Evolutionary conservation across 148 eudicot genomes (phyloP).

Genomic region (Bassia scoparia): DNA sequence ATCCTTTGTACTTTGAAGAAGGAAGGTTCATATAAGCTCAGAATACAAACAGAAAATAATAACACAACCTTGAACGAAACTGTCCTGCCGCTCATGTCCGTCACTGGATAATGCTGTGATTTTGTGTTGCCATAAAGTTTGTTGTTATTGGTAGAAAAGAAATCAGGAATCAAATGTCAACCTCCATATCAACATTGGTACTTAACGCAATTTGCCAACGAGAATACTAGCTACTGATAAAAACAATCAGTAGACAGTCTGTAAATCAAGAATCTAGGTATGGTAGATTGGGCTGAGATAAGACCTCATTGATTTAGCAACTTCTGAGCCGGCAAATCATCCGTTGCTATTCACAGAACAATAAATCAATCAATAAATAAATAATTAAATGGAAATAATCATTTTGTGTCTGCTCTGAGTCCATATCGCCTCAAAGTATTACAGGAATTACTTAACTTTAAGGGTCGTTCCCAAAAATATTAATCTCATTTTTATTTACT

Average conservation of each 20-base stretch:
- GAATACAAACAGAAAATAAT: background rate
- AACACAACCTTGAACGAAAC: background rate
- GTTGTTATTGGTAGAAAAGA: constrained; percentile 10
- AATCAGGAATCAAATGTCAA: background rate
- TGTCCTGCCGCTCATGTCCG: no score
- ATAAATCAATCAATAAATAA: no score
- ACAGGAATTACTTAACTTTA: no score
- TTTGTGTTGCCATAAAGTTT: background rate
- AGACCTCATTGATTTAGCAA: constrained; percentile 51
- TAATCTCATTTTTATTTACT: no score
- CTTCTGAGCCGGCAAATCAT: constrained; percentile 39
- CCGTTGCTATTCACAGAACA: constrained; percentile 32
- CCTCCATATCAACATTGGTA: background rate
- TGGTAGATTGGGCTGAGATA: constrained; percentile 44
- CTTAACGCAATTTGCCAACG: constrained; percentile 1
- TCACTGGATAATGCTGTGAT: background rate
- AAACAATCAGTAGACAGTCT: background rate
- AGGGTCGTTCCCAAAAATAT: no score
- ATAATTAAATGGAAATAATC: no score
- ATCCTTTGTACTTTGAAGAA: no score
- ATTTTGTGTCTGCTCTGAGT: no score
- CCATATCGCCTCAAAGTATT: no score
- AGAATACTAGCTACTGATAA: constrained; percentile 9
- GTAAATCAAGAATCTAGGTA: no score
- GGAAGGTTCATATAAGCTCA: no score